Evolutionary conservation across 345 rosid genomes (phyloP).

Genomic region (Psidium guajava): DNA sequence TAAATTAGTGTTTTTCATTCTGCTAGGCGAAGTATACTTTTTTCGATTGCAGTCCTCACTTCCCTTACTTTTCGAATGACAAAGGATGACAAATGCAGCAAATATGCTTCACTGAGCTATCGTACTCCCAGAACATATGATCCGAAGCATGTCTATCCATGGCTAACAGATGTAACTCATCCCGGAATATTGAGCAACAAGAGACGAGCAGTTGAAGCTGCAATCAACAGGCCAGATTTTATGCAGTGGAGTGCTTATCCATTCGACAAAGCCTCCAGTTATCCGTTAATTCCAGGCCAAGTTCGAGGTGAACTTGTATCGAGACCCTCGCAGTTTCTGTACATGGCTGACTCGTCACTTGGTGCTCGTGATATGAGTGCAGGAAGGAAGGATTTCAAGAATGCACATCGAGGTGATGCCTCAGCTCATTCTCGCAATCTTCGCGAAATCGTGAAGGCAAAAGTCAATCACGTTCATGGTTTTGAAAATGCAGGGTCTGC

Average conservation of each 20-base stretch:
- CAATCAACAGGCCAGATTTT: not conserved
- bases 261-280: slow-evolving; percentile 17
- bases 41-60: not conserved
- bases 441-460: slow-evolving; percentile 25
- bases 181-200: slow-evolving; percentile 23
- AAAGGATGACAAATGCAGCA: slow-evolving; percentile 15
- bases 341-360: slow-evolving; percentile 11
- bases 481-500: slow-evolving; percentile 9
- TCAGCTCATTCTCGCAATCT: slow-evolving; percentile 5
- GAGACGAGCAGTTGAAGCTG: slow-evolving; percentile 34
- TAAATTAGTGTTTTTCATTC: not conserved
- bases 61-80: slow-evolving; percentile 11
- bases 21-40: not conserved
- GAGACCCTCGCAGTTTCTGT: slow-evolving; percentile 13
- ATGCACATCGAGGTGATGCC: not conserved
- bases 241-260: slow-evolving; percentile 7
- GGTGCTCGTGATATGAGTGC: slow-evolving; percentile 13
- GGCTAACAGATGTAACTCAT: slow-evolving; percentile 17
- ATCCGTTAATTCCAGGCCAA: slow-evolving; percentile 29
- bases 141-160: slow-evolving; percentile 32
- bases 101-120: slow-evolving; percentile 17
- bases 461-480: slow-evolving; percentile 25
- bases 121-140: slow-evolving; percentile 21
- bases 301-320: not conserved
- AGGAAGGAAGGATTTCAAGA: slow-evolving; percentile 9